These are phyloP conservation scores for Aphanomyces astaci DNA, from an alignment of 352 stramenopile genomes.

Conservation along the genomic window DNA sequence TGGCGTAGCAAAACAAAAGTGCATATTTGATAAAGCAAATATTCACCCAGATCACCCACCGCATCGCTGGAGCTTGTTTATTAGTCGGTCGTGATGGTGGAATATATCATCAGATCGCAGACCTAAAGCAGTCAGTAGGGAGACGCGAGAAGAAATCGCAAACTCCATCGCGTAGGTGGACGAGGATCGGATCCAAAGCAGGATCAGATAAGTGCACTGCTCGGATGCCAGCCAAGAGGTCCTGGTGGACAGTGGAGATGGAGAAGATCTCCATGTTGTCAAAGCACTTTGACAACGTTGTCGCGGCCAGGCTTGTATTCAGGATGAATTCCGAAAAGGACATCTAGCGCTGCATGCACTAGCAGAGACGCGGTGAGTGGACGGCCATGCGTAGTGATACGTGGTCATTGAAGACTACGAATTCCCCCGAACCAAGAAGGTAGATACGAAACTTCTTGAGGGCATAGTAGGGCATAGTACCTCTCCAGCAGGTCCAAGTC, in stretches of 20 bases:
- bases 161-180: neutral
- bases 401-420: conserved; percentile 29
- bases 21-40: no score
- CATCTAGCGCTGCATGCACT: conserved; percentile 28
- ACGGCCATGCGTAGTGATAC: conserved; percentile 24
- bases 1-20: no score
- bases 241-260: neutral
- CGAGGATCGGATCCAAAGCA: neutral
- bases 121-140: no score
- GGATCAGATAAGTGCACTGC: neutral
- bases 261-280: no score
- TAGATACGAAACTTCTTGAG: conserved; percentile 31
- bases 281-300: conserved; percentile 27
- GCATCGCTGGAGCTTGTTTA: no score
- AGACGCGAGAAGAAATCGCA: no score
- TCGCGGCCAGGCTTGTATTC: conserved; percentile 26
- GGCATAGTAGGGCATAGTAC: conserved; percentile 26
- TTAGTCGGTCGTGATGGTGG: neutral
- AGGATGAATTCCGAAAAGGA: conserved; percentile 28
- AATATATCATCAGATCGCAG: neutral
- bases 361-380: conserved; percentile 15
- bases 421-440: conserved; percentile 24
- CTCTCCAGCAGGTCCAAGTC: conserved; percentile 27
- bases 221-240: neutral
- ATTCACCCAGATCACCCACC: no score